Evolutionary conservation across 176 grass and related monocot species (phyloP), one percentile per base, ranked within the genome.

Genomic region (Luzula sylvatica): DNA sequence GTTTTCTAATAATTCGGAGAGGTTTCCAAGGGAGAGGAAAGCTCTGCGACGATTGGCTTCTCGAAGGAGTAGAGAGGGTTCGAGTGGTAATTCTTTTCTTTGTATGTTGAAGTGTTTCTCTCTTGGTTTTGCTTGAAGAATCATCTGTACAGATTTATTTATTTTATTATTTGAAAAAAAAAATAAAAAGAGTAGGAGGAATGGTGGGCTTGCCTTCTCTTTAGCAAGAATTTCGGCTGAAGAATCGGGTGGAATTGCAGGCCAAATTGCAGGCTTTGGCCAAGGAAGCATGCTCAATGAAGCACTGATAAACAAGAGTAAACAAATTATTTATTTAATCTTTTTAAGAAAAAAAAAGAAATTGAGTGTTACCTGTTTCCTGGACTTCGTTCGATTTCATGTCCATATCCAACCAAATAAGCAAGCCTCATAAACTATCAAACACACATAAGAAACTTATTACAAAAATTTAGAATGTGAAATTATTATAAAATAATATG

Each of bases 221-320:
- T 92, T 98, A 61, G 69, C 69, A 77, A 98, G 80, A 74, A 87
- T 59, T 72, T 80, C 86, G 69, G 72, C 52, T 11, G 93, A 92
- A 38, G 81, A 77, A 66, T 98, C 93, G 28, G 65, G 47, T 45
- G 93, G 82, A 24, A 92, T 52, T 50, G 78, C 76, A 77, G 93
- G 93, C 93, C 93, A 98, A 55, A 76, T 87, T 80, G 82, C 58
- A 71, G 93, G 93, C 58, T 98, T 98, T 25, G 93, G 93, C 93
- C 93, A 98, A 25, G 93, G 82, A 70, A 98, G 66, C 93, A 98
- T 92, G 78, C 93, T 98, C 61, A 98, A 69, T 52, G 75, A 78
- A 80, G 93, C 86, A 87, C 93, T 98, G 44, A 53, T 66, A 56
- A 53, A 59, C 42, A 42, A 61, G 12, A 47, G 56, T 23, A 52